A percentile compares a stretch with the other conserved stretches of the same genome.
Conservation (phyloP, 495 filamentous ascomycete genomes). For the Penicillium odoratum region DNA sequence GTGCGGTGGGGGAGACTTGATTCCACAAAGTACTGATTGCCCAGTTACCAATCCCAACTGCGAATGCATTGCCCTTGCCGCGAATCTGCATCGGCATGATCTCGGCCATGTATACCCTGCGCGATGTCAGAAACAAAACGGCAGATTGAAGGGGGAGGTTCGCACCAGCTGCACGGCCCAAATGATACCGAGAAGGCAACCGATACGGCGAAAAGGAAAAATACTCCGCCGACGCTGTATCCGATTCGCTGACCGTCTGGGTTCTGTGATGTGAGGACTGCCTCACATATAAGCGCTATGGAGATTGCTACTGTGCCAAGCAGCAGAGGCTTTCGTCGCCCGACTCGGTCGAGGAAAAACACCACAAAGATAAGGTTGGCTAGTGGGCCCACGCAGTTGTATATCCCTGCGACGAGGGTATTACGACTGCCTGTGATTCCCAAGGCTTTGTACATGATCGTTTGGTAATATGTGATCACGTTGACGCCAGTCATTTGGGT, state of each 20-base stretch:
- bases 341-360: slow-evolving; percentile 42
- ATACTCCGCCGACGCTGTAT: slow-evolving; percentile 46
- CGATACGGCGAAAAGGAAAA: slow-evolving; percentile 51
- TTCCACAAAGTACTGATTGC: slow-evolving; percentile 50
- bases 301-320: slow-evolving; percentile 42
- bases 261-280: slow-evolving; percentile 42
- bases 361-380: slow-evolving; percentile 49
- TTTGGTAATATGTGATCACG: slow-evolving; percentile 63
- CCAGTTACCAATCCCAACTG: slow-evolving; percentile 52
- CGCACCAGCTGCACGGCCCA: slow-evolving; percentile 47
- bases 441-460: slow-evolving; percentile 57
- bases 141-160: neutral
- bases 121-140: neutral
- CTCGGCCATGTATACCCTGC: slow-evolving; percentile 49
- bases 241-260: slow-evolving; percentile 31
- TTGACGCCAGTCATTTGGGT: slow-evolving; percentile 55
- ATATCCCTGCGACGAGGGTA: slow-evolving; percentile 57
- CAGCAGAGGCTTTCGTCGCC: slow-evolving; percentile 38
- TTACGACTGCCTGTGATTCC: slow-evolving; percentile 52
- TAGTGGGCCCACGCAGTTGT: slow-evolving; percentile 59
- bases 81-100: slow-evolving; percentile 54
- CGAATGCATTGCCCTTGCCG: slow-evolving; percentile 47
- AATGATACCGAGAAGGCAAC: slow-evolving; percentile 48
- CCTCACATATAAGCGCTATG: slow-evolving; percentile 45
- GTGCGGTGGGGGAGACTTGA: slow-evolving; percentile 50